Base-by-base conservation (phyloP, 176 grass and related monocot genomes). In the Poa pratensis region DNA sequence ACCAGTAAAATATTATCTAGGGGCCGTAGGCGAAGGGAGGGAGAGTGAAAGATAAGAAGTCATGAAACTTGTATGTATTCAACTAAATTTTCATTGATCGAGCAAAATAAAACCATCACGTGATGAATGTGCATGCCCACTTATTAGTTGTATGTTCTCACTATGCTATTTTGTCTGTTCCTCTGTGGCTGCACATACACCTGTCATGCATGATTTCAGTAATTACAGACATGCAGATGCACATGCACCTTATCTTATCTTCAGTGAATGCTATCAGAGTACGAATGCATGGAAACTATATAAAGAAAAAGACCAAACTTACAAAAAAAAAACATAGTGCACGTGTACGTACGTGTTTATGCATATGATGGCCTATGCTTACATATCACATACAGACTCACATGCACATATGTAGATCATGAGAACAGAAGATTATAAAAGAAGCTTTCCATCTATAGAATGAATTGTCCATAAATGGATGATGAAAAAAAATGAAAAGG, bases 211-310 rank as follows among this genome's bases (percentile, higher is more conserved):
- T 30, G 24, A 58, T 37, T 37, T 77, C 74, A 13, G 50, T 37
- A 37, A 37, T 55, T 55, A 76, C 6, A 14, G 0, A 9, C 62
- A 17, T 34, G 64, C 30, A 67, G 26, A 64, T 57, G 64, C 30
- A 67, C 61, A 64, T 57, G 30, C 73, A 76, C 50, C 50, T 75
- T 55, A 55, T 53, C 26, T 75, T 20, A 5, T 39, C 51, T 66
- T 63, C 1, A 13, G 3, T 64, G 61, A 26, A 64, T 64, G 64
- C 6, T 15, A 32, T 65, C 0, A 28, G 14, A 65, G 1, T 65
- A 17, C 14, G 9, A 66, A 66, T 34, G 62, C 27, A 27, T 62
- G 23, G 59, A 62, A 10, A 27, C 8, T 4, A 62, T 14, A 27
- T 10, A 62, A 2, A 24, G 0, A 27, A 26, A 62, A 26, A 14